Conservation (phyloP, 2,329 filamentous ascomycete species). For the Microdochium trichocladiopsis region DNA sequence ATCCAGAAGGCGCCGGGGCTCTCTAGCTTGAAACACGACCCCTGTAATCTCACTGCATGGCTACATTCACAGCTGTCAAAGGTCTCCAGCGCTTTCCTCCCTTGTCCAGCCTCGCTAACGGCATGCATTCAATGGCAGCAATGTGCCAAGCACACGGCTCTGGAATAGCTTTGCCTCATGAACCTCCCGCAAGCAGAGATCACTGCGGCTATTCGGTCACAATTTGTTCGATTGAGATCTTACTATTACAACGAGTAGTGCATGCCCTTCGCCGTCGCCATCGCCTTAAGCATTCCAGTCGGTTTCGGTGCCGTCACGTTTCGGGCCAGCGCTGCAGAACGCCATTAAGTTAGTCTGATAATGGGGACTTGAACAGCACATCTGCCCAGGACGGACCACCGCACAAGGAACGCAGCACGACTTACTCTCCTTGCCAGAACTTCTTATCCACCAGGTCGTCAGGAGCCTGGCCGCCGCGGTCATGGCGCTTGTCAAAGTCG, state of each 20-base stretch:
- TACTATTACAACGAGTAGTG: too few species aligned
- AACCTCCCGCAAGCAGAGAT: too few species aligned
- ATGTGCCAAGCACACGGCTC: too few species aligned
- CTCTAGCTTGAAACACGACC: neutral
- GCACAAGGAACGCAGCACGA: constrained; percentile 6
- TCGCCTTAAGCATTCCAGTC: constrained; percentile 1
- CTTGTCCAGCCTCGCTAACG: too few species aligned
- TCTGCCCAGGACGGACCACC: neutral
- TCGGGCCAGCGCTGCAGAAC: neutral
- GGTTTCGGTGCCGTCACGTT: neutral
- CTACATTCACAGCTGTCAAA: too few species aligned
- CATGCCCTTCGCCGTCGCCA: neutral
- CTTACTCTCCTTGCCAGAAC: constrained; percentile 43
- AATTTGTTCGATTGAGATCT: too few species aligned
- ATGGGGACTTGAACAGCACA: too few species aligned
- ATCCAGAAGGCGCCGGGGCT: neutral
- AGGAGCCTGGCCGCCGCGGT: constrained; percentile 29
- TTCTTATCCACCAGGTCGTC: constrained; percentile 47
- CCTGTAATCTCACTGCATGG: neutral
- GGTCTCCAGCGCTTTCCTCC: too few species aligned
- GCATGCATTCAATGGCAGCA: too few species aligned
- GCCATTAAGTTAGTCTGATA: neutral
- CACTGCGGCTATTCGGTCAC: too few species aligned
- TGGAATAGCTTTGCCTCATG: too few species aligned
- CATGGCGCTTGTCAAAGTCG: constrained; percentile 50